These are phyloP conservation scores for Xylariaceae sp. DNA, from an alignment of 2,329 filamentous ascomycete genomes.

Conservation along the genomic window DNA sequence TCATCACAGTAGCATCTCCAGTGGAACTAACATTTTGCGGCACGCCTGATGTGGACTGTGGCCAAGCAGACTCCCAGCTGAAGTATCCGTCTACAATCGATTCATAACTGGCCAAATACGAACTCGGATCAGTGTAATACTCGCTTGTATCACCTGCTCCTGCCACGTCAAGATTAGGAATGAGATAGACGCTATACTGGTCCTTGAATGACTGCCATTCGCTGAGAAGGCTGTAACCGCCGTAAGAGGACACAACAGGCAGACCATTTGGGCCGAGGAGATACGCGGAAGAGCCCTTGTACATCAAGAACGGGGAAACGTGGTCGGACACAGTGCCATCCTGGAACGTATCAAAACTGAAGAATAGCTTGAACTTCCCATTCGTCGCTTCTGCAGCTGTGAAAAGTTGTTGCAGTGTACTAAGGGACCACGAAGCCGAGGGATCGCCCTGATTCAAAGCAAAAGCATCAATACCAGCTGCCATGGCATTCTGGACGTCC, in stretches of 20 bases:
- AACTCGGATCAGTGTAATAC: slow-evolving; percentile 31
- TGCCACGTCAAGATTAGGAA: slow-evolving; percentile 32
- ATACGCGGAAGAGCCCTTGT: slow-evolving; percentile 27
- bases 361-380: slow-evolving; percentile 32
- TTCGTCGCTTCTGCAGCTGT: slow-evolving; percentile 23
- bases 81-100: slow-evolving; percentile 33
- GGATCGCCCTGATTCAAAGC: slow-evolving; percentile 33
- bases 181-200: slow-evolving; percentile 30
- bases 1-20: slow-evolving; percentile 22
- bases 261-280: slow-evolving; percentile 24
- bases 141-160: no score
- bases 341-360: slow-evolving; percentile 34
- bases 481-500: slow-evolving; percentile 31
- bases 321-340: slow-evolving; percentile 23
- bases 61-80: slow-evolving; percentile 37
- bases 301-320: slow-evolving; percentile 23
- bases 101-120: slow-evolving; percentile 30
- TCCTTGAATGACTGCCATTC: slow-evolving; percentile 28
- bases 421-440: slow-evolving; percentile 21
- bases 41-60: slow-evolving; percentile 21
- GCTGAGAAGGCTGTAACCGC: slow-evolving; percentile 22
- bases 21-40: slow-evolving; percentile 25
- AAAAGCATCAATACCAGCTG: slow-evolving; percentile 31
- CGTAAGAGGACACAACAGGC: slow-evolving; percentile 32
- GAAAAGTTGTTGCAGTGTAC: slow-evolving; percentile 30